Conservation (phyloP, 2,329 filamentous ascomycete genomes). For the Colletotrichum sp. region DNA sequence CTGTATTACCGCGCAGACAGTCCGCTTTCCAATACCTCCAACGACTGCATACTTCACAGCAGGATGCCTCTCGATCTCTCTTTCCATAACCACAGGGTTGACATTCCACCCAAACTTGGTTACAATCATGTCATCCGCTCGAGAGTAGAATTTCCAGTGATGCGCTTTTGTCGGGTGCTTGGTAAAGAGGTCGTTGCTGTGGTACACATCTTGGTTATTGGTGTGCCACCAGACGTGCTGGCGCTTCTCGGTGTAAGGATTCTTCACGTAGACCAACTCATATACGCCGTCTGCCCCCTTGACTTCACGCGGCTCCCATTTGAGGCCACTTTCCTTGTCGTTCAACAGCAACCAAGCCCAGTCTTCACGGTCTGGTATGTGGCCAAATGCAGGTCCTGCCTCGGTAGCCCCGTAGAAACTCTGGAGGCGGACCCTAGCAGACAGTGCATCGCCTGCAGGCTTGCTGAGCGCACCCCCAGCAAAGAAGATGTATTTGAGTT, state of each 20-base stretch:
- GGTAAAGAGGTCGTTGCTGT: constrained; percentile 42
- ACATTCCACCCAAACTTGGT: constrained; percentile 47
- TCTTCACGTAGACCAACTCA: constrained; percentile 35
- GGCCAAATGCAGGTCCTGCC: constrained; percentile 22
- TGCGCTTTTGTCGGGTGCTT: constrained; percentile 36
- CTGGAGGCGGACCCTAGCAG: constrained; percentile 27
- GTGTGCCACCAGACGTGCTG: constrained; percentile 44
- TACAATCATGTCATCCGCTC: constrained; percentile 44
- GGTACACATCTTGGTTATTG: neutral
- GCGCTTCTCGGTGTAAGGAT: constrained; percentile 25
- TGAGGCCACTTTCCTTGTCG: constrained; percentile 7
- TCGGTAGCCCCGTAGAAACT: constrained; percentile 37
- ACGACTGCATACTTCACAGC: constrained; percentile 35
- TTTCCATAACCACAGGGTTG: constrained; percentile 43
- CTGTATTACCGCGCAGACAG: constrained; percentile 19
- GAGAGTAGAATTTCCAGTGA: constrained; percentile 39
- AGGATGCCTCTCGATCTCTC: constrained; percentile 31
- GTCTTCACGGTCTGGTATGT: constrained; percentile 27
- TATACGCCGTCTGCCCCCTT: constrained; percentile 28
- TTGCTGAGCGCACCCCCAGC: constrained; percentile 34
- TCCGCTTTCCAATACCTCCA: constrained; percentile 33
- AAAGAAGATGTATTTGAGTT: constrained; percentile 27
- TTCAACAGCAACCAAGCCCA: constrained; percentile 36
- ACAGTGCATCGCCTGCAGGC: constrained; percentile 32
- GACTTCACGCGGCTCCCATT: neutral